A percentile compares a stretch with the other conserved stretches of the same genome.
phyloP scores from a whole-genome alignment of 1,139 yeast genomes.

The Taphrina populina region DNA sequence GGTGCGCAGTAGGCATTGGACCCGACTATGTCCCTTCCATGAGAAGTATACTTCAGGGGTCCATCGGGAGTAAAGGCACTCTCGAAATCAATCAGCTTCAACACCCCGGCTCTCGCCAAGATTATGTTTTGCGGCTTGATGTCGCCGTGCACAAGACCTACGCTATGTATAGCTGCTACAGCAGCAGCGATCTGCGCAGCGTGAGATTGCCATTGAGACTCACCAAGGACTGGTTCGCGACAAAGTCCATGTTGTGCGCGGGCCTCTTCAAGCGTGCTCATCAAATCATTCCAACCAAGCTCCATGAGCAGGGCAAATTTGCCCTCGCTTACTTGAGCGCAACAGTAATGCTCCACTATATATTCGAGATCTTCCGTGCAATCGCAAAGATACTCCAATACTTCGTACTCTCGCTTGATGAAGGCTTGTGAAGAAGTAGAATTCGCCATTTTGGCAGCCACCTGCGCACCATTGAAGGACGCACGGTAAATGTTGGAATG shows the following conservation, averaged over 20 bases:
- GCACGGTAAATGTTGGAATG: constrained; percentile 19
- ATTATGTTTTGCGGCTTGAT: constrained; percentile 90
- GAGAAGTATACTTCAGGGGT: neutral
- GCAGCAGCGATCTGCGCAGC: constrained; percentile 3
- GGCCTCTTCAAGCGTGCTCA: neutral
- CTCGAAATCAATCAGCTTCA: constrained; percentile 87
- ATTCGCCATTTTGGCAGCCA: constrained; percentile 22
- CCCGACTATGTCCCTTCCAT: constrained; percentile 17
- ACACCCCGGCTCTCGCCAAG: constrained; percentile 68
- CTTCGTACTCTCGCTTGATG: constrained; percentile 9
- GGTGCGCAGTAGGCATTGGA: constrained; percentile 22
- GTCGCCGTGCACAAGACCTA: constrained; percentile 91
- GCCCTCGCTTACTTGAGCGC: neutral
- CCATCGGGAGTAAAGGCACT: constrained; percentile 11
- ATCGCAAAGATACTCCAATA: constrained; percentile 6
- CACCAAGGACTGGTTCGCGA: constrained; percentile 1
- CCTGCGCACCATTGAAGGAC: neutral
- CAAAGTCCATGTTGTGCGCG: neutral
- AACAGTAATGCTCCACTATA: constrained; percentile 10
- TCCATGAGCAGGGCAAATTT: constrained; percentile 7
- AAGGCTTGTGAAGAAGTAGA: neutral
- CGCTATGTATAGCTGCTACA: constrained; percentile 58
- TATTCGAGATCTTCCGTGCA: constrained; percentile 6
- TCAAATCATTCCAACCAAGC: constrained; percentile 4
- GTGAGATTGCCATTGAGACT: neutral